Conservation (phyloP, 257 asterid genomes). For the Gentiana straminea region DNA sequence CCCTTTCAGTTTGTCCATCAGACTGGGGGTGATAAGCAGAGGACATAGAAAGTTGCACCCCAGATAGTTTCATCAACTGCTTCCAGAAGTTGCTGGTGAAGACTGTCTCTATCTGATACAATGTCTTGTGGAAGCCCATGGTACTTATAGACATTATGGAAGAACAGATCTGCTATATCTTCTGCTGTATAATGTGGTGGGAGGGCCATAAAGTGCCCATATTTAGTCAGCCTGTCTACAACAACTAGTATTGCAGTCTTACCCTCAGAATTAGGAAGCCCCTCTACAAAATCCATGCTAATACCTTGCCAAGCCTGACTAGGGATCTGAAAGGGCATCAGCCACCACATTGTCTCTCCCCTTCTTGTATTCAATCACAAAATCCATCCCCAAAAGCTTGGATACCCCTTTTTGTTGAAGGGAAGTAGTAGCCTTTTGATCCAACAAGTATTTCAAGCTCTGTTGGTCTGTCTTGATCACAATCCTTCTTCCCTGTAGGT, state of each 20-base stretch:
- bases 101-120: not conserved
- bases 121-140: not conserved
- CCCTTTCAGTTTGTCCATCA: not conserved
- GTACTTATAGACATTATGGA: not conserved
- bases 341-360: not conserved
- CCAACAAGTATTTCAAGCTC: not conserved
- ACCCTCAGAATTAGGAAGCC: not conserved
- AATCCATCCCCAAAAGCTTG: not conserved
- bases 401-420: not conserved
- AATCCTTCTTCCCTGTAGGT: not conserved
- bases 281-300: conserved; percentile 2
- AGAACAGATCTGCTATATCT: not conserved
- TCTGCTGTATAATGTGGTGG: not conserved
- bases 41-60: not conserved
- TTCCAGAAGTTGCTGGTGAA: conserved; percentile 1
- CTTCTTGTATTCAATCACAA: not conserved
- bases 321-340: not conserved
- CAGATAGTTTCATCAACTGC: not conserved
- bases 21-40: not conserved
- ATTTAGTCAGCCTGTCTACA: conserved; percentile 1
- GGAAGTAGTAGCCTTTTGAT: not conserved
- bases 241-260: not conserved
- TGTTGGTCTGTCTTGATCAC: not conserved
- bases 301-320: not conserved
- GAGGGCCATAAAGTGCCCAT: not conserved